Evolutionary conservation across 179 eudicot genomes (phyloP).

Genomic region (Beta lomatogona): DNA sequence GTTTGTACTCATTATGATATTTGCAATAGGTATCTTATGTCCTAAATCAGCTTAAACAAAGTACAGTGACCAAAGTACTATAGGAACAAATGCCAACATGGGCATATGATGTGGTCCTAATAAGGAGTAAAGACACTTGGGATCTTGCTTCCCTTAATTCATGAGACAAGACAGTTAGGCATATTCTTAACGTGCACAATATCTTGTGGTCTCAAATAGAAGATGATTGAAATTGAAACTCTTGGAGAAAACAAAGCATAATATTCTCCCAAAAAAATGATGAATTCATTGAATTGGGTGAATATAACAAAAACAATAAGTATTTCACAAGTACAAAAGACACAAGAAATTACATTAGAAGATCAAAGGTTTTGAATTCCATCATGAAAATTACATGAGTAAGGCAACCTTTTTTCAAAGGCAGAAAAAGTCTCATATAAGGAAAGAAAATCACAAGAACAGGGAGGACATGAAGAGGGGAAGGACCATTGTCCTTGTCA

Average conservation of each 20-base stretch:
- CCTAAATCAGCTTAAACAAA: not conserved
- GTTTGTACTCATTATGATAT: no score
- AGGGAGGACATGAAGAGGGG: not conserved
- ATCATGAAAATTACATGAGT: slow-evolving; percentile 11
- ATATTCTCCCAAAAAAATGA: not conserved
- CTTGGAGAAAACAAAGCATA: not conserved
- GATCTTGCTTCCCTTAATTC: not conserved
- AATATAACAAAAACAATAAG: not conserved
- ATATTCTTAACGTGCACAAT: slow-evolving; percentile 8
- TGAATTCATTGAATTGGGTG: not conserved
- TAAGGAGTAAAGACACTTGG: not conserved
- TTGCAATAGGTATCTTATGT: not conserved
- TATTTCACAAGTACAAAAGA: slow-evolving; percentile 5
- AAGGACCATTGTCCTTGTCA: slow-evolving; percentile 21
- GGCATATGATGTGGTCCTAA: not conserved
- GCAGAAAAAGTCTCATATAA: not conserved
- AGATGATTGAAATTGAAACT: not conserved
- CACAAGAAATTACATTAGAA: slow-evolving; percentile 4
- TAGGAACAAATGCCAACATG: not conserved
- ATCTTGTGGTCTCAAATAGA: not conserved
- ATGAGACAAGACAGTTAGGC: not conserved
- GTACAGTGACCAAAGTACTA: not conserved
- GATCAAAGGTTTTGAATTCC: slow-evolving; percentile 11
- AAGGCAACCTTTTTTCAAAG: slow-evolving; percentile 7
- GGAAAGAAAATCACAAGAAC: slow-evolving; percentile 25